A percentile compares a stretch with the other conserved stretches of the same genome.
These are phyloP conservation scores for Hypericum androsaemum DNA, from an alignment of 345 rosid genomes.

Conservation along the genomic window DNA sequence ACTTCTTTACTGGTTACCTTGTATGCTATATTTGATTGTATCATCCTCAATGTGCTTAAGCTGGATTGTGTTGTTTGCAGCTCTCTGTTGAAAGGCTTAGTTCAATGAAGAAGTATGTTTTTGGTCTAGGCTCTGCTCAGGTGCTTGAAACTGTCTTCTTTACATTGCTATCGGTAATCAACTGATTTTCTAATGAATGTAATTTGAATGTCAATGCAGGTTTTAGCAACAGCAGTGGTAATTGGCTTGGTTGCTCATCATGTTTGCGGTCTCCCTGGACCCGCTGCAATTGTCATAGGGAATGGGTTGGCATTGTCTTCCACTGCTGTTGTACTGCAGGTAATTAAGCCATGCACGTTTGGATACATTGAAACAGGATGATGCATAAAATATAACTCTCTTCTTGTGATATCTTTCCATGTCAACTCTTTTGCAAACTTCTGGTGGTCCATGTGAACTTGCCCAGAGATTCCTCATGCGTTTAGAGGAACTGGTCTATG, in stretches of 20 bases:
- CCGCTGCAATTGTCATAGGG: conserved; percentile 94
- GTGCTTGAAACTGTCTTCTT: conserved; percentile 27
- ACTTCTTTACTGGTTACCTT: conserved; percentile 14
- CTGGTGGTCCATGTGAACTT: too few relatives aligned
- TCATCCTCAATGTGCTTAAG: conserved; percentile 9
- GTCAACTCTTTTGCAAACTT: too few relatives aligned
- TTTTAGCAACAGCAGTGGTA: conserved; percentile 81
- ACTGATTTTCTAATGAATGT: too few relatives aligned
- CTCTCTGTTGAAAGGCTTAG: conserved; percentile 98
- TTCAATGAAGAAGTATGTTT: conserved; percentile 99
- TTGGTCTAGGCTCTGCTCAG: conserved; percentile 96
- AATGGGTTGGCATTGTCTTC: conserved; percentile 96
- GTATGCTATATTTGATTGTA: conserved; percentile 13
- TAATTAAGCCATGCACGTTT: conserved; percentile 6
- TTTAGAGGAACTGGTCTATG: too few relatives aligned
- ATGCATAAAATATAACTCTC: not conserved
- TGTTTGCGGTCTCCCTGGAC: conserved; percentile 74
- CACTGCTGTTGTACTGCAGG: conserved; percentile 98
- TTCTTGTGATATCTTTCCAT: too few relatives aligned
- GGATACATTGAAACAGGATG: not conserved
- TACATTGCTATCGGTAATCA: not conserved
- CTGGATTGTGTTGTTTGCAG: conserved; percentile 39
- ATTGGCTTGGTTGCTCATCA: conserved; percentile 74
- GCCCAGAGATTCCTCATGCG: too few relatives aligned
- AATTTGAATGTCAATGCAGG: conserved; percentile 32